Percentiles rank a stretch among this genome's conserved stretches.
Conservation (phyloP, 331 rosid genomes). For the Quercus tomentella region DNA sequence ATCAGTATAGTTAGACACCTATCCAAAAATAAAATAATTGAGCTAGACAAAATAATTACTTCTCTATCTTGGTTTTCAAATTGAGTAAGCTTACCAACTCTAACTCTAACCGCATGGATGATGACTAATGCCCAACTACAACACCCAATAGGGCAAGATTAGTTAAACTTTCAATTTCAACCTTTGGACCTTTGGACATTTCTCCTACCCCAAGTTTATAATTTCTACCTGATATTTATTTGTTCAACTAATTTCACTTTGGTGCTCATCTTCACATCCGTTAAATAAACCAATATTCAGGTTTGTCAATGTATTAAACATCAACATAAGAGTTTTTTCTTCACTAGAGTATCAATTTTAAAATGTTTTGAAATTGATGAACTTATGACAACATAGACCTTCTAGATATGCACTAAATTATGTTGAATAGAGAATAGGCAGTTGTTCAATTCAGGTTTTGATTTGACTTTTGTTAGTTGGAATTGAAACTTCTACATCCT, state of each 20-base stretch:
- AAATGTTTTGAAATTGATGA: not conserved
- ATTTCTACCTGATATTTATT: not conserved
- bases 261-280: too few species aligned
- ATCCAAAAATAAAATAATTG: too few species aligned
- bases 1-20: not conserved
- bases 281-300: not conserved
- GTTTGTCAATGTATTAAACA: not conserved
- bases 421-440: not conserved
- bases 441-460: not conserved
- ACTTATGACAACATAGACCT: not conserved
- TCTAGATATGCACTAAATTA: not conserved
- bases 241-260: not conserved
- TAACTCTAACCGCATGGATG: not conserved
- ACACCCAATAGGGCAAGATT: not conserved
- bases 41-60: not conserved
- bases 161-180: conserved; percentile 1
- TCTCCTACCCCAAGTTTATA: not conserved
- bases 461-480: not conserved
- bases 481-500: not conserved
- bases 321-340: not conserved
- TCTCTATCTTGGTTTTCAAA: not conserved
- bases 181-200: not conserved
- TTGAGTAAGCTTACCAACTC: not conserved
- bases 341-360: not conserved
- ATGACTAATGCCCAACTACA: not conserved